A percentile compares a stretch with the other conserved stretches of the same genome.
phyloP scores from a whole-genome alignment of 192 early-diverging fungal species.

The Backusella psychrophila region DNA sequence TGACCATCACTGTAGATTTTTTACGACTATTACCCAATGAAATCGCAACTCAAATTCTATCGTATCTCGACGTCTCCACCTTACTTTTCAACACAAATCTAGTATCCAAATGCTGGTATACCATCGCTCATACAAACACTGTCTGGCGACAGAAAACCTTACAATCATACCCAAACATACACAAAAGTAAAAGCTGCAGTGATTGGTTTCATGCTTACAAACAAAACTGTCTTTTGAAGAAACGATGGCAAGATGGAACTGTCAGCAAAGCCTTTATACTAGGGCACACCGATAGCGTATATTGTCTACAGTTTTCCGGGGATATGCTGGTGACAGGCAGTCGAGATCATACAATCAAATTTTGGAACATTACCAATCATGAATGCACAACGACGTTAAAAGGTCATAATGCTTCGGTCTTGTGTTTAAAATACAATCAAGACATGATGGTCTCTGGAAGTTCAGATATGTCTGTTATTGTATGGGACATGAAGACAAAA shows the following conservation, averaged over 20 bases:
- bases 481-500: constrained; percentile 75
- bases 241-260: constrained; percentile 52
- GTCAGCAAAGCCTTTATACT: constrained; percentile 52
- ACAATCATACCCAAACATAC: background rate
- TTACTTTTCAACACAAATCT: background rate
- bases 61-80: background rate
- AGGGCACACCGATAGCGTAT: constrained; percentile 86
- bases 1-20: background rate
- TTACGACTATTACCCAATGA: background rate
- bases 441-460: constrained; percentile 83
- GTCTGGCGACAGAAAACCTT: background rate
- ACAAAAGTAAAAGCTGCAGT: background rate
- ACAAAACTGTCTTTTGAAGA: constrained; percentile 63
- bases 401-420: constrained; percentile 72
- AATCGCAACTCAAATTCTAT: background rate
- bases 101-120: background rate
- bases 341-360: constrained; percentile 74
- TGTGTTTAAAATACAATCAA: constrained; percentile 87
- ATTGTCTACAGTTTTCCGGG: constrained; percentile 89
- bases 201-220: constrained; percentile 71
- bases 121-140: background rate
- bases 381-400: constrained; percentile 56
- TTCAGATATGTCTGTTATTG: constrained; percentile 80
- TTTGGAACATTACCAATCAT: constrained; percentile 79
- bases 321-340: constrained; percentile 77